Evolutionary conservation across 2,329 filamentous ascomycete species (phyloP), one percentile per base, ranked within the genome.

Genomic region (Aspergillus versicolor): DNA sequence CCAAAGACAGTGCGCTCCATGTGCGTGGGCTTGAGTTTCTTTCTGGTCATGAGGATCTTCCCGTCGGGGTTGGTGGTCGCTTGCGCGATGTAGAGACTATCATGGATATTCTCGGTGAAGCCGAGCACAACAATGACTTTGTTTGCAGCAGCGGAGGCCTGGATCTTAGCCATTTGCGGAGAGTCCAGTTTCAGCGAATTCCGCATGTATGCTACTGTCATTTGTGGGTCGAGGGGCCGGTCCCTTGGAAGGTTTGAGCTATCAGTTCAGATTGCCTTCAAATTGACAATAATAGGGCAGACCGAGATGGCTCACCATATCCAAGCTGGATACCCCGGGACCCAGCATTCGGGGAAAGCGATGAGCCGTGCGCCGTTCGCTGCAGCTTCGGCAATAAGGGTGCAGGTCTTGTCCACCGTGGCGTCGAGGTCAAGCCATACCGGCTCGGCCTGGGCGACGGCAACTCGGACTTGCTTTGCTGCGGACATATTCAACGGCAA

Each of bases 401-500:
- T 65, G 62, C 82, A 81, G 7, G 84, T 85, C 67, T 88, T 88
- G 2, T 76, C 67, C 1, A 87, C 80, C 2, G 78, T 76, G 0
- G 68, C 80, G 7, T 79, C 72, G 2, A 88, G 77, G 63, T 88
- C 81, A 7, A 88, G 75, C 84, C 84, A 88, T 1, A 75, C 78
- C 0, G 84, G 83, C 67, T 87, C 85, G 5, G 81, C 79, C 65
- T 88, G 84, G 0, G 52, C 50, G 2, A 55, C 62, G 8, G 62
- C 59, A 7, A 62, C 62, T 5, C 57, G 57, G 8, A 59, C 45
- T 13, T 15, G 6, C 9, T 6, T 48, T 15, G 45, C 12, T 34
- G 27, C n/a, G 17, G 45, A 5, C 45, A 47, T 42, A 8, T 12
- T 32, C 3, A 34, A 21, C 21, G 8, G 27, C 3, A 30, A 9